Evolutionary conservation across 2,329 filamentous ascomycete genomes (phyloP).

Genomic region (Ascochyta koolunga): DNA sequence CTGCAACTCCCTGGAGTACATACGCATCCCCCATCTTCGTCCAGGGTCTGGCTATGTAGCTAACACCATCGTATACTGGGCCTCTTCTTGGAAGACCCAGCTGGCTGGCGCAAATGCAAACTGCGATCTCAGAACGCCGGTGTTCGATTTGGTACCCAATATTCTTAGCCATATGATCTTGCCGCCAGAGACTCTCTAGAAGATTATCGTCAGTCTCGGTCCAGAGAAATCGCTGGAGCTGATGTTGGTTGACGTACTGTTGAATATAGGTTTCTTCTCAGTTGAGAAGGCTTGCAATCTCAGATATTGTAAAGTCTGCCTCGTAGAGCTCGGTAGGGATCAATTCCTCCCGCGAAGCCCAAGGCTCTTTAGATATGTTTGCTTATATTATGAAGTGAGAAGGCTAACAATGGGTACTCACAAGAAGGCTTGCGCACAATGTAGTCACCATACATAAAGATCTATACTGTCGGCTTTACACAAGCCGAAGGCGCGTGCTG

Average conservation of each 20-base stretch:
- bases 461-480: background rate
- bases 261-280: background rate
- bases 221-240: background rate
- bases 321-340: background rate
- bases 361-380: background rate
- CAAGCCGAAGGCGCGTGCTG: background rate
- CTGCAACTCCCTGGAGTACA: background rate
- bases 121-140: background rate
- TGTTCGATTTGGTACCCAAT: background rate
- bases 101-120: background rate
- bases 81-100: background rate
- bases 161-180: background rate
- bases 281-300: background rate
- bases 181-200: background rate
- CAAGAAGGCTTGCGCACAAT: no score
- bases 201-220: background rate
- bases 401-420: no score
- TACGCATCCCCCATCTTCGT: background rate
- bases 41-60: background rate
- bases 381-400: no score
- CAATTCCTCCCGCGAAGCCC: background rate
- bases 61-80: background rate
- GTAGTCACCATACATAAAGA: no score
- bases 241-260: background rate
- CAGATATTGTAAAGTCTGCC: background rate